Evolutionary conservation across 75 land plant species (phyloP).

Genomic region (Pinus taeda): DNA sequence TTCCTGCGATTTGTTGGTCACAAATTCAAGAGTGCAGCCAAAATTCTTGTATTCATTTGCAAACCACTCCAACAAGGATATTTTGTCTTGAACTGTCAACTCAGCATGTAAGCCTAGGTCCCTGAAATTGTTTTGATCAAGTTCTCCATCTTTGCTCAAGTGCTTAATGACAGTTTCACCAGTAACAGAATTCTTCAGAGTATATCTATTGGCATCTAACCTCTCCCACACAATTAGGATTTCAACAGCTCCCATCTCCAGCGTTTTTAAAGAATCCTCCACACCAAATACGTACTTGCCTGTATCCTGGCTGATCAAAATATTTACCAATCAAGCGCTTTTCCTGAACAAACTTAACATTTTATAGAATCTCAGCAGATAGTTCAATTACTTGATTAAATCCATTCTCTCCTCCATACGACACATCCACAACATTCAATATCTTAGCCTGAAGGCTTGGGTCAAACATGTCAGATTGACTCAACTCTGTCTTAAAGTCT

Average conservation of each 20-base stretch:
- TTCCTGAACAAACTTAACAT: no score
- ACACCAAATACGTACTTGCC: constrained; percentile 67
- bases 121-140: constrained; percentile 48
- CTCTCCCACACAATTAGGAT: constrained; percentile 6
- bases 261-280: constrained; percentile 54
- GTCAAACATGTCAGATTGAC: constrained; percentile 87
- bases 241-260: constrained; percentile 75
- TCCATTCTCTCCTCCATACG: constrained; percentile 22
- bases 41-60: constrained; percentile 56
- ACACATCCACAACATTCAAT: constrained; percentile 69
- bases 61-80: constrained; percentile 63
- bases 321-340: no score
- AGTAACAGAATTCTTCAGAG: constrained; percentile 39
- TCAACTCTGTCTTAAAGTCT: constrained; percentile 65
- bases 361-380: no score
- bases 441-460: constrained; percentile 68
- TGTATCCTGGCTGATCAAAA: constrained; percentile 12
- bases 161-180: constrained; percentile 58
- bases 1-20: constrained; percentile 70
- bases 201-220: constrained; percentile 49
- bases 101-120: constrained; percentile 19
- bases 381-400: no score
- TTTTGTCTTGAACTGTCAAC: constrained; percentile 64
- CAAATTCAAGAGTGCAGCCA: constrained; percentile 63
- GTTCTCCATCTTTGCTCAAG: constrained; percentile 57